Base-by-base conservation (phyloP, 2,329 filamentous ascomycete genomes). In the Ceratocystis eucalypticola region DNA sequence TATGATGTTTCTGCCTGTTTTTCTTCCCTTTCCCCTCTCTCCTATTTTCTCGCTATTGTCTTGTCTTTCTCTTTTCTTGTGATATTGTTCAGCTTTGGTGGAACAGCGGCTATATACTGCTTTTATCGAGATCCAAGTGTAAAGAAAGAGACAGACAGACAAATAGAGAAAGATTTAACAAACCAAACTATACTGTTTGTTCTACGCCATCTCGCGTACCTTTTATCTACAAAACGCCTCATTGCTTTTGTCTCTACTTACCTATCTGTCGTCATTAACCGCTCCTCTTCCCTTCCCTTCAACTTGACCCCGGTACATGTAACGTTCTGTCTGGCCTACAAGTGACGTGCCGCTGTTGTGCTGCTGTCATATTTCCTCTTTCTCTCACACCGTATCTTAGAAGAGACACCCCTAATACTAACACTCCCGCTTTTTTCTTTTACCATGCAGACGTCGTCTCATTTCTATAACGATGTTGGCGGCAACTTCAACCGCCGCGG, bases 391-490 rank as follows among this genome's bases (percentile, higher is more conserved):
- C 48, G 22, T 17, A 30, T 33, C 53, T 17, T 17, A 28, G 37
- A 28, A 57, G 10, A 33, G 12, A 17, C 22, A 45, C 45, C 68
- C 62, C 48, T 44, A 45, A n/a, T 55, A 66, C 70, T 71, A 68
- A 72, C 70, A 64, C 69, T 63, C 1, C 3, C 22, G 3, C 20
- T n/a, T 69, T 70, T 50, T 46, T 70, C 70, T 48, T 48, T 46
- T 66, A 46, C 63, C 63, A 44, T 69, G 50, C 71, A 85, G 82
- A 83, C 82, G 78, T 83, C 82, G 75, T 80, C 80, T 75, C 79
- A 80, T 74, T 78, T 79, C 75, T 80, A 78, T 72, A 75, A 74
- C 76, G 79, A 84, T 77, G 77, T 79, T 74, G 80, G 81, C 74
- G 78, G 77, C 73, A 83, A 78, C 75, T 83, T 84, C 75, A 82